Percentiles rank a stretch among this genome's conserved stretches.
Evolutionary conservation across 2,329 filamentous ascomycete species (phyloP).

Genomic region (Diaporthe sp.): DNA sequence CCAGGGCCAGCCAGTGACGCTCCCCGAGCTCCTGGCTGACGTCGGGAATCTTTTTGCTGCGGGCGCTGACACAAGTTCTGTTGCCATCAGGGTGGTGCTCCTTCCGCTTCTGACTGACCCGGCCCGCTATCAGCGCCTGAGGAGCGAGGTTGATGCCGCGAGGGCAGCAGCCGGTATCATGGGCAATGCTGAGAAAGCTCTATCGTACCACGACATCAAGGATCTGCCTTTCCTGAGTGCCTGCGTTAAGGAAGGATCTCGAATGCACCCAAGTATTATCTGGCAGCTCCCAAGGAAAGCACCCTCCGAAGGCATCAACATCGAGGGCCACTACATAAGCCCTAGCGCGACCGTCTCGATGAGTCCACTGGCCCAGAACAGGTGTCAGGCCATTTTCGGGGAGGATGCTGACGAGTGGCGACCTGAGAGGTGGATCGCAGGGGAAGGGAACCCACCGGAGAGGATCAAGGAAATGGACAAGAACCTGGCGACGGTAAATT

Average conservation of each 20-base stretch:
- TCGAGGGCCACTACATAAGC: not conserved
- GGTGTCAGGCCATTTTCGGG: not conserved
- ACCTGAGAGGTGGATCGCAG: constrained; percentile 12
- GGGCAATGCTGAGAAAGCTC: not conserved
- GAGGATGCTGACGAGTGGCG: not conserved
- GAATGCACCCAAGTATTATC: not conserved
- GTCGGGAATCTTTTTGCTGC: constrained; percentile 5
- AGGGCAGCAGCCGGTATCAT: constrained; percentile 2
- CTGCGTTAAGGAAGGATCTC: not conserved
- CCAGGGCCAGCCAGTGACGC: not conserved
- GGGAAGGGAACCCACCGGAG: not conserved
- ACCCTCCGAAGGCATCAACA: not conserved
- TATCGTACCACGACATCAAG: constrained; percentile 8
- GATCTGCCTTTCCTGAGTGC: not conserved
- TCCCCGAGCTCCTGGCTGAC: not conserved
- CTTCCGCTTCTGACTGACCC: not conserved
- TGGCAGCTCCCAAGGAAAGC: constrained; percentile 20
- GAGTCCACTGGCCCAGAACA: constrained; percentile 1
- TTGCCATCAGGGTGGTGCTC: not conserved
- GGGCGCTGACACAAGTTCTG: not conserved
- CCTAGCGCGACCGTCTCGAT: not conserved
- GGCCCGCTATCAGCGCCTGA: not conserved
- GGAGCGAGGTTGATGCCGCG: not conserved
- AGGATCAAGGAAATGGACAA: constrained; percentile 23
- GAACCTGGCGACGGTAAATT: not conserved